Percentiles rank a stretch among this genome's conserved stretches.
phyloP scores from a whole-genome alignment of 345 rosid species.

The Gossypioides kirkii region DNA sequence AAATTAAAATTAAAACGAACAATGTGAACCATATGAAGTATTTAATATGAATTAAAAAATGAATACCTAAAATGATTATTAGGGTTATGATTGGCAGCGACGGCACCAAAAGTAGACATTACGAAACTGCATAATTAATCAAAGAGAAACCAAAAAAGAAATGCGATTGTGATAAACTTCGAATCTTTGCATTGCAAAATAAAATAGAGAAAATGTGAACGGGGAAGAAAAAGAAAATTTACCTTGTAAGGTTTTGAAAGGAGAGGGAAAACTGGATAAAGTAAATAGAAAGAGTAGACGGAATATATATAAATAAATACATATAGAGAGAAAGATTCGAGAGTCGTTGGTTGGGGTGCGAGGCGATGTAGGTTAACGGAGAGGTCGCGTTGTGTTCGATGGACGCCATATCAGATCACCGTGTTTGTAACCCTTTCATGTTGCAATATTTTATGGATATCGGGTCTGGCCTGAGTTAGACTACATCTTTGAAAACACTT shows the following conservation, averaged over 20 bases:
- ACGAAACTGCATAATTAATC: too few species aligned
- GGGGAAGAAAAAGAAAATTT: background rate
- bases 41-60: too few species aligned
- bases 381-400: background rate
- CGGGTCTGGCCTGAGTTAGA: background rate
- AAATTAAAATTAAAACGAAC: too few species aligned
- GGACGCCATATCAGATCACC: background rate
- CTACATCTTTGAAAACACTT: too few species aligned
- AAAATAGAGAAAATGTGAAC: background rate
- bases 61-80: too few species aligned
- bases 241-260: slow-evolving; percentile 7
- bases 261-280: slow-evolving; percentile 6
- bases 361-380: background rate
- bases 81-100: too few species aligned
- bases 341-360: background rate
- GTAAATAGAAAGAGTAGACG: background rate
- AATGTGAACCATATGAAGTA: too few species aligned
- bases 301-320: background rate
- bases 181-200: background rate
- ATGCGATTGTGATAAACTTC: background rate
- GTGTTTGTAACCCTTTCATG: background rate
- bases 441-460: background rate
- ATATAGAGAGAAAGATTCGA: background rate
- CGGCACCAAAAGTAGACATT: too few species aligned
- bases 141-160: too few species aligned